A percentile compares a stretch with the other conserved stretches of the same genome.
Evolutionary conservation across 345 rosid genomes (phyloP).

Genomic region (Bretschneidera sinensis): DNA sequence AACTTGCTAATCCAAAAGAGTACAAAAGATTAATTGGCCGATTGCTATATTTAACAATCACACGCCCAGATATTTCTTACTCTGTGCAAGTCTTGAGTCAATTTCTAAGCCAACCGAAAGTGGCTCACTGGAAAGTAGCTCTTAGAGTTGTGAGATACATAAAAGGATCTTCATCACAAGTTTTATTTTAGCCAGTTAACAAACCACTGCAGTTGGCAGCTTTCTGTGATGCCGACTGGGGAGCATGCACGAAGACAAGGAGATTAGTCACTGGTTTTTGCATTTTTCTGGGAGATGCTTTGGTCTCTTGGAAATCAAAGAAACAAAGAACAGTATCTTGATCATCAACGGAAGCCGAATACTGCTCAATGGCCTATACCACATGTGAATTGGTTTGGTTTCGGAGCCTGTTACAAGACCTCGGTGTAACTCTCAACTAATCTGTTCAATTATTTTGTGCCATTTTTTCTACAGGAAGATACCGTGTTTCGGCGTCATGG

Average conservation of each 20-base stretch:
- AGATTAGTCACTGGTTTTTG: not conserved
- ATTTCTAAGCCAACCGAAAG: not conserved
- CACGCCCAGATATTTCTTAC: too few species aligned
- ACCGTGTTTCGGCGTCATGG: too few species aligned
- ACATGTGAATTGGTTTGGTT: not conserved
- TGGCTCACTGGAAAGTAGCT: not conserved
- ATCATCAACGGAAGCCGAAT: not conserved
- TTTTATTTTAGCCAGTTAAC: not conserved
- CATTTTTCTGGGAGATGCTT: not conserved
- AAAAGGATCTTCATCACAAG: not conserved
- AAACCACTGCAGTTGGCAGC: not conserved
- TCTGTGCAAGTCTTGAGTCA: too few species aligned
- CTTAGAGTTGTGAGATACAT: not conserved
- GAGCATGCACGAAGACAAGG: not conserved
- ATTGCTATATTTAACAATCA: too few species aligned
- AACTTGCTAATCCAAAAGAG: not conserved
- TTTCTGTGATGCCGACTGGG: not conserved
- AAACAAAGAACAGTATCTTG: too few species aligned
- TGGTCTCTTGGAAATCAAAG: not conserved
- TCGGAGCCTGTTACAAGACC: not conserved
- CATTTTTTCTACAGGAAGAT: too few species aligned
- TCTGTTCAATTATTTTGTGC: not conserved
- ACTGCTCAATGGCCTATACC: not conserved
- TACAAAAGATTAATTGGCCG: conserved; percentile 6
- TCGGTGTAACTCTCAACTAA: not conserved